Percentiles rank a stretch among this genome's conserved stretches.
These are phyloP conservation scores for Pseudogymnoascus sp. DNA, from an alignment of 2,329 filamentous ascomycete genomes.

Conservation along the genomic window DNA sequence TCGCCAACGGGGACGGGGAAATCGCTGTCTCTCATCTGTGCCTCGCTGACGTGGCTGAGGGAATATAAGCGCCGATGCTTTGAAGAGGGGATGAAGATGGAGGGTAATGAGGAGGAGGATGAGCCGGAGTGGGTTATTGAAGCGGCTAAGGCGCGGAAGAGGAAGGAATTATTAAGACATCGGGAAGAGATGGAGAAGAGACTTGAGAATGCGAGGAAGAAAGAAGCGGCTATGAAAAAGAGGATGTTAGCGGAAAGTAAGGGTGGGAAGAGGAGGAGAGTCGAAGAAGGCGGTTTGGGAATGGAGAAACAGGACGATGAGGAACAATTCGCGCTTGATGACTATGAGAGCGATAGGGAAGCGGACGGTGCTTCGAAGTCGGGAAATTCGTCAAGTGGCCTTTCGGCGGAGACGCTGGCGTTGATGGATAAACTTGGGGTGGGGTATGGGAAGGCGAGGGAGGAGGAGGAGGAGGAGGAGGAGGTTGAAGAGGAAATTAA, in stretches of 20 bases:
- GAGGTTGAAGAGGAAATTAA: slow-evolving; percentile 52
- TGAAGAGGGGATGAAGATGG: slow-evolving; percentile 18
- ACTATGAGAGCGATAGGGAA: slow-evolving; percentile 60
- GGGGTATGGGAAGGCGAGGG: slow-evolving; percentile 23
- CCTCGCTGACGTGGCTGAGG: slow-evolving; percentile 63
- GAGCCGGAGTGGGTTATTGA: slow-evolving; percentile 66
- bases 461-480: slow-evolving; percentile 40
- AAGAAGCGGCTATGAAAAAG: slow-evolving; percentile 47
- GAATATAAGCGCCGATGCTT: slow-evolving; percentile 50
- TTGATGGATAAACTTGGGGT: slow-evolving; percentile 51
- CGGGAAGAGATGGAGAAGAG: slow-evolving; percentile 53
- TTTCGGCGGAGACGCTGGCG: slow-evolving; percentile 55
- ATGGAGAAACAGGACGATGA: slow-evolving; percentile 49
- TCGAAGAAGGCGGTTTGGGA: slow-evolving; percentile 17
- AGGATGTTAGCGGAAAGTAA: slow-evolving; percentile 31
- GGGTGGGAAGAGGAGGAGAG: slow-evolving; percentile 40
- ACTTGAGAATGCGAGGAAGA: slow-evolving; percentile 47
- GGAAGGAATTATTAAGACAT: slow-evolving; percentile 46
- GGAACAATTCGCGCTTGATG: slow-evolving; percentile 55
- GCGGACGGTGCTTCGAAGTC: slow-evolving; percentile 22
- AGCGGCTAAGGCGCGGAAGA: slow-evolving; percentile 50
- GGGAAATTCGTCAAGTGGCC: slow-evolving; percentile 32
- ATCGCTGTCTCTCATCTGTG: slow-evolving; percentile 66
- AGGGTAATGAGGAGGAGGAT: slow-evolving; percentile 41
- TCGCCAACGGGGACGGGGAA: slow-evolving; percentile 67